Evolutionary conservation across 352 stramenopile genomes (phyloP).

Genomic region (Globisporangium sylvaticum): DNA sequence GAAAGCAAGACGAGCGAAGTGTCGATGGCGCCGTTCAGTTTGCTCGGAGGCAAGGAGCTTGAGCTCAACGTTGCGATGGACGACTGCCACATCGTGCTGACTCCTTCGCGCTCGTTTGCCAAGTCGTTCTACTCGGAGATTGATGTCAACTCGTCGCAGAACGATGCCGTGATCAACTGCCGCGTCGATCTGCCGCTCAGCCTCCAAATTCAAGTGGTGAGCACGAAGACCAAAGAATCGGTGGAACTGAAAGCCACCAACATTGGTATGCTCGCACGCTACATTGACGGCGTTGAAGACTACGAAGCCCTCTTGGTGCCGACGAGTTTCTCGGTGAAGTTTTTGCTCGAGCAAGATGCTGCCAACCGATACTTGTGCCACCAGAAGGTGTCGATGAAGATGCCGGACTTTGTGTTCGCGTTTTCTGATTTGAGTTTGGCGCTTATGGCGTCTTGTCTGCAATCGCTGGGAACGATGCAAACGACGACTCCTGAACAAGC

Average conservation of each 20-base stretch:
- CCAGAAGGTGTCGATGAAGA: slow-evolving; percentile 50
- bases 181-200: slow-evolving; percentile 48
- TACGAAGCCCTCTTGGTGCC: slow-evolving; percentile 44
- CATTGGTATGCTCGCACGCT: slow-evolving; percentile 48
- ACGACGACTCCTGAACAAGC: slow-evolving; percentile 61
- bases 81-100: slow-evolving; percentile 50
- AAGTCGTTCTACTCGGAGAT: slow-evolving; percentile 57
- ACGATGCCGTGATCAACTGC: slow-evolving; percentile 45
- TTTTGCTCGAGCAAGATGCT: slow-evolving; percentile 47
- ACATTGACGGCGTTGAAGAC: slow-evolving; percentile 38
- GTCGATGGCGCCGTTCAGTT: slow-evolving; percentile 60
- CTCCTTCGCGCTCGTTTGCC: slow-evolving; percentile 41
- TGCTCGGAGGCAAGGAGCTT: slow-evolving; percentile 52
- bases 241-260: slow-evolving; percentile 47
- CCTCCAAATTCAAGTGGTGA: slow-evolving; percentile 41
- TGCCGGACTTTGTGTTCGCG: slow-evolving; percentile 59
- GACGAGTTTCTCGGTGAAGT: slow-evolving; percentile 40
- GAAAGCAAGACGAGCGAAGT: slow-evolving; percentile 32
- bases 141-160: slow-evolving; percentile 39
- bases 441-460: slow-evolving; percentile 48
- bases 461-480: slow-evolving; percentile 46
- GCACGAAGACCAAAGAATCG: slow-evolving; percentile 38
- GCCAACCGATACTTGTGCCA: slow-evolving; percentile 33
- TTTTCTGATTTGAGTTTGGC: slow-evolving; percentile 71
- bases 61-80: slow-evolving; percentile 46